Evolutionary conservation across 768 basidiomycete genomes (phyloP).

Genomic region (Mycena epipterygia): DNA sequence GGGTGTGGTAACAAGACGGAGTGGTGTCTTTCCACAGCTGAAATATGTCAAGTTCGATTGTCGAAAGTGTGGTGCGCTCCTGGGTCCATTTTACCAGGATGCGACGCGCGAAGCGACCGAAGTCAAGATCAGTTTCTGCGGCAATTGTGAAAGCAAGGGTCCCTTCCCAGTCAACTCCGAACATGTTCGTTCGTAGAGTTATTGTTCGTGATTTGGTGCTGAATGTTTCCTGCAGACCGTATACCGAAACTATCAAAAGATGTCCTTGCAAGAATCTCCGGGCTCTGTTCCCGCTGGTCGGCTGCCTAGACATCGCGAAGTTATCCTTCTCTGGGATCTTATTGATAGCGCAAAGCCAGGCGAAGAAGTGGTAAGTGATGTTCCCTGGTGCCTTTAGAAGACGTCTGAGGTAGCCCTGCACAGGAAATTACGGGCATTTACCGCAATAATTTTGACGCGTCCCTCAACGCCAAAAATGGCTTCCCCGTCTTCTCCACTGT

Average conservation of each 20-base stretch:
- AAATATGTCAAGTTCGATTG: constrained; percentile 99
- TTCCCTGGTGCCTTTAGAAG: not conserved
- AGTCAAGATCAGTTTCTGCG: constrained; percentile 94
- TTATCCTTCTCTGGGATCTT: constrained; percentile 96
- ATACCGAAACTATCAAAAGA: constrained; percentile 98
- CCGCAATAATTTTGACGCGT: constrained; percentile 98
- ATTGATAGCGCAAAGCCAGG: constrained; percentile 99
- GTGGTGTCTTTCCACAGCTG: constrained; percentile 98
- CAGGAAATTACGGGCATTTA: constrained; percentile 99
- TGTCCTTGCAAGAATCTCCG: constrained; percentile 98
- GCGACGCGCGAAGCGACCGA: constrained; percentile 78
- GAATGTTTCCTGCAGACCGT: constrained; percentile 76
- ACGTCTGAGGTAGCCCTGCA: constrained; percentile 27
- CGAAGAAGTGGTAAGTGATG: constrained; percentile 88
- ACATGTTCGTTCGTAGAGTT: constrained; percentile 69
- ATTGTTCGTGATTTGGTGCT: not conserved
- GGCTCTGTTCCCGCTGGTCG: constrained; percentile 98
- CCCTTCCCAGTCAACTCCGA: constrained; percentile 98
- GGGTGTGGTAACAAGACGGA: constrained; percentile 95
- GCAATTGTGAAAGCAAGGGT: constrained; percentile 93
- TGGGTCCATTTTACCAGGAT: constrained; percentile 99
- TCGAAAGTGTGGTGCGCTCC: constrained; percentile 90
- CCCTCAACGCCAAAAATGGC: constrained; percentile 97
- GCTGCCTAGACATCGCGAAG: constrained; percentile 95
- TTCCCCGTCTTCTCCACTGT: constrained; percentile 99